Evolutionary conservation across 2,329 filamentous ascomycete species (phyloP).

Genomic region (Xylaria sp.): DNA sequence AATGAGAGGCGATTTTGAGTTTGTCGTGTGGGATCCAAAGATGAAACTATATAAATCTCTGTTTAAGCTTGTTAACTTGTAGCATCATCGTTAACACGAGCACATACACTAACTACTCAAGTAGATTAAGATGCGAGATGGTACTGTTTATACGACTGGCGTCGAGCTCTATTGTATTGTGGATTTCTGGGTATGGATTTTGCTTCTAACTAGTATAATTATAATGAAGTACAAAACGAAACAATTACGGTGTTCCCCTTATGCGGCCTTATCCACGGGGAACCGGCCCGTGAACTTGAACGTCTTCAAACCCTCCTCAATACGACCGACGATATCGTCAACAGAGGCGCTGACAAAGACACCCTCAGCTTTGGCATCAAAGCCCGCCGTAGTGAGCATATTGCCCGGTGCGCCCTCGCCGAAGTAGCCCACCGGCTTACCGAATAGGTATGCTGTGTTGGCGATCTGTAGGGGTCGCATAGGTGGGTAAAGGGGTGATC

Average conservation of each 20-base stretch:
- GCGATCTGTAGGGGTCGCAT: constrained; percentile 67
- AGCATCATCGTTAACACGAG: too few relatives aligned
- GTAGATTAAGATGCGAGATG: too few relatives aligned
- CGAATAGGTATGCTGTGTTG: constrained; percentile 65
- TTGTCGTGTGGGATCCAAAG: too few relatives aligned
- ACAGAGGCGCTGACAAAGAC: constrained; percentile 44
- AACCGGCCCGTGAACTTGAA: constrained; percentile 71
- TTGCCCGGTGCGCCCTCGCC: constrained; percentile 41
- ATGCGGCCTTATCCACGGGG: constrained; percentile 50
- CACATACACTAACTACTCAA: too few relatives aligned
- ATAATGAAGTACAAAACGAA: not conserved
- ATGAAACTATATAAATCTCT: too few relatives aligned
- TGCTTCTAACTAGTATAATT: too few relatives aligned
- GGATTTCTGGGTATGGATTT: too few relatives aligned
- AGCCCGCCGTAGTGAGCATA: constrained; percentile 46
- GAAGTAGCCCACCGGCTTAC: constrained; percentile 68
- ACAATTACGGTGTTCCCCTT: not conserved
- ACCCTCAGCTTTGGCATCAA: constrained; percentile 44
- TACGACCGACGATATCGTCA: constrained; percentile 43
- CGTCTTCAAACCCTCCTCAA: constrained; percentile 62
- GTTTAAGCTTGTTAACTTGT: too few relatives aligned
- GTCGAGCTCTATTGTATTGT: too few relatives aligned
- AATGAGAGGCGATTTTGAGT: too few relatives aligned
- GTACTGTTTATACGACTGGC: too few relatives aligned
- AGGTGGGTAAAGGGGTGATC: constrained; percentile 62